Conservation (phyloP, 208 protist genomes). For the Leishmania major region DNA sequence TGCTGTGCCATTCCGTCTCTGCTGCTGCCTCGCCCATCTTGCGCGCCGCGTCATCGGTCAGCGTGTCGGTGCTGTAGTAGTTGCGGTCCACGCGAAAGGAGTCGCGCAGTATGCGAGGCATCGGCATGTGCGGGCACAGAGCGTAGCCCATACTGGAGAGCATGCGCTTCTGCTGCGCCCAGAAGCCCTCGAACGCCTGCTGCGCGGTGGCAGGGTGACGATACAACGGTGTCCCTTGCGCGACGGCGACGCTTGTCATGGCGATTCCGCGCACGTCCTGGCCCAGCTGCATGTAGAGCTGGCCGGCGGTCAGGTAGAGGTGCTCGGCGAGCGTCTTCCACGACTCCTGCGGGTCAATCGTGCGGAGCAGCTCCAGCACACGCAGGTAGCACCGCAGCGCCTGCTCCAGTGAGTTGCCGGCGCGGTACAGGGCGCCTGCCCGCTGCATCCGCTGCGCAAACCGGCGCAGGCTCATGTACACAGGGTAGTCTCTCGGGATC, state of each 20-base stretch:
- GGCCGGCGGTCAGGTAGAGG: constrained; percentile 44
- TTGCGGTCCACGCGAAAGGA: constrained; percentile 63
- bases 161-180: constrained; percentile 49
- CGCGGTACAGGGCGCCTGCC: constrained; percentile 59
- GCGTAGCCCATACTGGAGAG: constrained; percentile 50
- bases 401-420: constrained; percentile 44
- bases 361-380: constrained; percentile 55
- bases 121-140: constrained; percentile 73
- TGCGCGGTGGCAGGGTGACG: constrained; percentile 36
- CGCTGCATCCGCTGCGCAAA: constrained; percentile 50
- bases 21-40: constrained; percentile 42
- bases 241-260: constrained; percentile 49
- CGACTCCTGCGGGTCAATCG: constrained; percentile 45
- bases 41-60: constrained; percentile 40
- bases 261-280: constrained; percentile 62
- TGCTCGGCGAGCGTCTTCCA: constrained; percentile 70
- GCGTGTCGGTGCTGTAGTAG: constrained; percentile 54
- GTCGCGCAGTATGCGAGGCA: constrained; percentile 54
- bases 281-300: constrained; percentile 65
- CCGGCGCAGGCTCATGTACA: constrained; percentile 50
- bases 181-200: constrained; percentile 55
- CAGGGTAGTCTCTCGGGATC: constrained; percentile 48
- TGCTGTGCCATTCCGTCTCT: constrained; percentile 66
- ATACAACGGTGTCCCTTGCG: constrained; percentile 63
- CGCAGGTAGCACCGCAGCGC: constrained; percentile 76